Evolutionary conservation across 2,329 filamentous ascomycete genomes (phyloP).

Genomic region (Hypoxylon sp.): DNA sequence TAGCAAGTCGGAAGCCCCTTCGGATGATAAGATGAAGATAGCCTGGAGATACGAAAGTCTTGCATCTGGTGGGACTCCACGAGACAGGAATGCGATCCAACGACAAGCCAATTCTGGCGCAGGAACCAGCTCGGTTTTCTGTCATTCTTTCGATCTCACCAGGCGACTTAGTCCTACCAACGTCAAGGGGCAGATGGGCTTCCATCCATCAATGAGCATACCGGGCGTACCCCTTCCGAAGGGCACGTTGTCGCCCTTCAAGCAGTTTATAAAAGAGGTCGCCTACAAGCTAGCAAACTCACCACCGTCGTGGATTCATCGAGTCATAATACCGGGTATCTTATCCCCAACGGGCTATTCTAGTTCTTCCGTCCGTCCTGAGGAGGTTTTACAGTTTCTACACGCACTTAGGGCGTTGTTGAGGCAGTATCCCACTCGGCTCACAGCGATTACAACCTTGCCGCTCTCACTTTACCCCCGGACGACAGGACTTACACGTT

Average conservation of each 20-base stretch:
- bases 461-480: constrained; percentile 85
- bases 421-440: constrained; percentile 71
- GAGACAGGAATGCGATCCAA: constrained; percentile 56
- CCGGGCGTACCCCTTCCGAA: constrained; percentile 39
- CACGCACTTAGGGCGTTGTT: constrained; percentile 82
- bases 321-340: constrained; percentile 85
- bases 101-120: constrained; percentile 35
- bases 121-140: constrained; percentile 63
- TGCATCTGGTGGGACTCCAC: constrained; percentile 74
- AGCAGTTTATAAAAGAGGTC: constrained; percentile 71
- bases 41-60: constrained; percentile 96
- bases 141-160: constrained; percentile 79
- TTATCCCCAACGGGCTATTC: constrained; percentile 89
- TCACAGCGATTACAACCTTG: constrained; percentile 81
- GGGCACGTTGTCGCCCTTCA: constrained; percentile 66
- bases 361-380: constrained; percentile 74
- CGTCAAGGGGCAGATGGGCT: constrained; percentile 65
- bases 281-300: constrained; percentile 67
- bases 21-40: constrained; percentile 93
- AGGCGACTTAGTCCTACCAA: constrained; percentile 68
- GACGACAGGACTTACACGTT: constrained; percentile 79
- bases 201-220: constrained; percentile 58
- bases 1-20: constrained; percentile 55
- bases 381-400: constrained; percentile 82
- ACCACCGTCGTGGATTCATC: constrained; percentile 74